phyloP scores from a whole-genome alignment of 1,284 basidiomycete genomes.

The Ganoderma sinense region DNA sequence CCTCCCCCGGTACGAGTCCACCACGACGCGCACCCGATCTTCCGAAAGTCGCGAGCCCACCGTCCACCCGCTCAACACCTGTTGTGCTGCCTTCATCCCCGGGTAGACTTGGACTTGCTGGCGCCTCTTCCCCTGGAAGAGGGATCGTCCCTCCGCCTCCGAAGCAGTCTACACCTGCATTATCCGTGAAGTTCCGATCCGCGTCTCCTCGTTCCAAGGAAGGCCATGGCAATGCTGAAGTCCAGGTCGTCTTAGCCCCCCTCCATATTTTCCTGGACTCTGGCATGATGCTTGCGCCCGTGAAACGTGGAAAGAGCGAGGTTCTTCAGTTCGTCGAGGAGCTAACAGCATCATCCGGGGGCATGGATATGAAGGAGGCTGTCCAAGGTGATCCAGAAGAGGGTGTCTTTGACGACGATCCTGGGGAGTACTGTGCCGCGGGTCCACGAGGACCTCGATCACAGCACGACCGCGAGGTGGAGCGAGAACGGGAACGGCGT shows the following conservation, averaged over 20 bases:
- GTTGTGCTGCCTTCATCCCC: slow-evolving; percentile 27
- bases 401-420: slow-evolving; percentile 29
- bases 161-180: slow-evolving; percentile 27
- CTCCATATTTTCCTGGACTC: slow-evolving; percentile 82
- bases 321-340: slow-evolving; percentile 51
- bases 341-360: slow-evolving; percentile 20
- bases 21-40: slow-evolving; percentile 9
- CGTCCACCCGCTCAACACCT: slow-evolving; percentile 18
- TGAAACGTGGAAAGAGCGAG: slow-evolving; percentile 41
- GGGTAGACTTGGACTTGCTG: slow-evolving; percentile 29
- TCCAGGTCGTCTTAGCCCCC: slow-evolving; percentile 58
- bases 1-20: slow-evolving; percentile 17
- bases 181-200: slow-evolving; percentile 31
- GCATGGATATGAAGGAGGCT: slow-evolving; percentile 25
- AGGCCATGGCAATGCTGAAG: slow-evolving; percentile 21
- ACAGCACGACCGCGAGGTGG: slow-evolving; percentile 36
- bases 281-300: slow-evolving; percentile 51
- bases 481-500: slow-evolving; percentile 48
- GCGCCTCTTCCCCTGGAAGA: slow-evolving; percentile 24
- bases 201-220: slow-evolving; percentile 11
- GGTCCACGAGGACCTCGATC: slow-evolving; percentile 39
- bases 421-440: slow-evolving; percentile 44
- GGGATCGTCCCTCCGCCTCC: not conserved
- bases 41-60: slow-evolving; percentile 14
- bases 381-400: slow-evolving; percentile 29